Evolutionary conservation across 345 rosid genomes (phyloP), one percentile per base, ranked within the genome.

Genomic region (Populus davidiana): DNA sequence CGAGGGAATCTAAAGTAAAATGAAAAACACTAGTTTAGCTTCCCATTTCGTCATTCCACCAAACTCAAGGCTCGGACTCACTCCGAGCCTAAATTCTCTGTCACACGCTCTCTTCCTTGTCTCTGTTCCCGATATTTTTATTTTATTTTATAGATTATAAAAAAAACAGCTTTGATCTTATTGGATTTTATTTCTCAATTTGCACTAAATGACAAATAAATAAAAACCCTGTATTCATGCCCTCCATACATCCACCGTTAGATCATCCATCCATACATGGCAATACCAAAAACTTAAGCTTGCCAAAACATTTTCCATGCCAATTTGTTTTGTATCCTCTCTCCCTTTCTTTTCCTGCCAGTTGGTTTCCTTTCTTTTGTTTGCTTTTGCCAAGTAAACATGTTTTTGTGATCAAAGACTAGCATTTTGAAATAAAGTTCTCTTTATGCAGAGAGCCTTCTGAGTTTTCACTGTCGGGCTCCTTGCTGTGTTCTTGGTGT

Each of bases 31-130:
- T n/a, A 7, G 50, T 36, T 14, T 16, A 81, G 88, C 67, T 78
- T 81, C 80, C 86, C 85, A 6, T 41, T 74, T 76, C 78, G 87
- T 80, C 82, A 73, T 31, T 1, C 61, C 38, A n/a, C 70, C 69
- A 16, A 36, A 43, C 74, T 54, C 61, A 9, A 78, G 84, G 79
- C 36, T 82, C 74, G 77, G 79, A 70, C 1, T 5, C 25, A 11
- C 67, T 5, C 78, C 79, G 62, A 65, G 67, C 71, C 72, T 8
- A 16, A 33, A 36, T n/a, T 49, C 64, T 35, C 16, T 20, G 76
- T 62, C 52, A 5, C 12, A 6, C 14, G 23, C 47, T 50, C 43
- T 67, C 77, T 72, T 20, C 44, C 67, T 50, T 44, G 79, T 76
- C 69, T 14, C 29, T 72, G 27, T 8, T 29, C 27, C 10, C 35